Percentiles rank a stretch among this genome's conserved stretches.
phyloP scores from a whole-genome alignment of 2,329 filamentous ascomycete genomes.

The Alternaria rosae region DNA sequence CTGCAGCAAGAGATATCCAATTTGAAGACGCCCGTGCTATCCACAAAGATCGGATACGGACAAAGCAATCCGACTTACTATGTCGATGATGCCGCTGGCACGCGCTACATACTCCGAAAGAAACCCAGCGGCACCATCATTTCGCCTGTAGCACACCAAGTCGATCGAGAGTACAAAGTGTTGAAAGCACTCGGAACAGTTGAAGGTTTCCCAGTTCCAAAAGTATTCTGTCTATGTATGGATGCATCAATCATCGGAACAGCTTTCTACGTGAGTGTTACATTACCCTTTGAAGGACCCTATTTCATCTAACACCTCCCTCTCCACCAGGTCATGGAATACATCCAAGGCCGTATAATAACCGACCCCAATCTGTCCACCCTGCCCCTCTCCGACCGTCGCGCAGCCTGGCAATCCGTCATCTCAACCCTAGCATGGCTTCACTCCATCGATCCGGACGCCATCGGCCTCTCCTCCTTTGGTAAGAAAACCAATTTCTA shows the following conservation, averaged over 20 bases:
- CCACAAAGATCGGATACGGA: constrained; percentile 84
- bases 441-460: constrained; percentile 73
- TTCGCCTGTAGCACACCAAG: constrained; percentile 91
- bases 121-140: constrained; percentile 92
- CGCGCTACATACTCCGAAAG: constrained; percentile 87
- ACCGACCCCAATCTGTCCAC: constrained; percentile 82
- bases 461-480: constrained; percentile 74
- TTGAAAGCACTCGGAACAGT: constrained; percentile 75
- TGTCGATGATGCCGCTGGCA: constrained; percentile 70
- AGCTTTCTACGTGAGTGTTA: constrained; percentile 88
- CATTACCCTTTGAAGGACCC: too few relatives aligned
- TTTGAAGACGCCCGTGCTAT: constrained; percentile 35
- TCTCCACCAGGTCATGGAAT: constrained; percentile 76
- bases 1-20: constrained; percentile 35
- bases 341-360: constrained; percentile 89
- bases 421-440: constrained; percentile 82
- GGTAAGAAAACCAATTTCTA: constrained; percentile 82
- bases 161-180: constrained; percentile 92
- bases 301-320: not conserved
- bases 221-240: constrained; percentile 83
- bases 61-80: constrained; percentile 98
- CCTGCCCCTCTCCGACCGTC: constrained; percentile 69
- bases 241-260: constrained; percentile 82
- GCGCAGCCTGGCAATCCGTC: constrained; percentile 57
- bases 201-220: constrained; percentile 87